Conservation (phyloP, 2,329 filamentous ascomycete species). For the Xylaria sp. region DNA sequence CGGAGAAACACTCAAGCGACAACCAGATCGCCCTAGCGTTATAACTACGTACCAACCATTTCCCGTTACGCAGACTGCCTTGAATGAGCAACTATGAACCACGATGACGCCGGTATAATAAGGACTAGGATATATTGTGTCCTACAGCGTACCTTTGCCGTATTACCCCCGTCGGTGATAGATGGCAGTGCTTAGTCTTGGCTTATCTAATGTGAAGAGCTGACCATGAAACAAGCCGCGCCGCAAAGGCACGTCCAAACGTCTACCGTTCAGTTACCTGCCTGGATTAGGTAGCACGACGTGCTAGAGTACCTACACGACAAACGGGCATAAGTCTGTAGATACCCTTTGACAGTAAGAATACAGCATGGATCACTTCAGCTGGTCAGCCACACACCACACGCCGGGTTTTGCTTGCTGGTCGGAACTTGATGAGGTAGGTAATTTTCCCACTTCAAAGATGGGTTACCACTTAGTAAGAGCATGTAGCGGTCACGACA, state of each 20-base stretch:
- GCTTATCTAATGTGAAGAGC: neutral
- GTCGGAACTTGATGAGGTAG: neutral
- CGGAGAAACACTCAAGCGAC: too few relatives aligned
- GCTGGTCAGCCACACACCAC: neutral
- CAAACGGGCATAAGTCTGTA: too few relatives aligned
- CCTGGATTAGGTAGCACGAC: neutral
- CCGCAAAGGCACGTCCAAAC: slow-evolving; percentile 5
- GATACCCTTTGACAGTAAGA: neutral
- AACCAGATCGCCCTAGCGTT: too few relatives aligned
- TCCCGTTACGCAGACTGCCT: too few relatives aligned
- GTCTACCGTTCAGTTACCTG: neutral
- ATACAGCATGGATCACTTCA: neutral
- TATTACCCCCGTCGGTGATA: neutral
- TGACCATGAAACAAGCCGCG: neutral
- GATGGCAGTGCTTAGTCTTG: neutral
- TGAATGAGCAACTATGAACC: too few relatives aligned
- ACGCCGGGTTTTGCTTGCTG: neutral
- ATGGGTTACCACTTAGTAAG: neutral
- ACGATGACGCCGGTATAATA: neutral
- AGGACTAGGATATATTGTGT: neutral
- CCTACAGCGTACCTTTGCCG: neutral
- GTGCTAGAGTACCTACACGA: neutral
- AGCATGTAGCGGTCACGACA: neutral
- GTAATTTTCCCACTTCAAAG: neutral
- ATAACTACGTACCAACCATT: too few relatives aligned